A percentile compares a stretch with the other conserved stretches of the same genome.
Conservation (phyloP, 2,329 filamentous ascomycete species). For the Lasiodiplodia sp. region DNA sequence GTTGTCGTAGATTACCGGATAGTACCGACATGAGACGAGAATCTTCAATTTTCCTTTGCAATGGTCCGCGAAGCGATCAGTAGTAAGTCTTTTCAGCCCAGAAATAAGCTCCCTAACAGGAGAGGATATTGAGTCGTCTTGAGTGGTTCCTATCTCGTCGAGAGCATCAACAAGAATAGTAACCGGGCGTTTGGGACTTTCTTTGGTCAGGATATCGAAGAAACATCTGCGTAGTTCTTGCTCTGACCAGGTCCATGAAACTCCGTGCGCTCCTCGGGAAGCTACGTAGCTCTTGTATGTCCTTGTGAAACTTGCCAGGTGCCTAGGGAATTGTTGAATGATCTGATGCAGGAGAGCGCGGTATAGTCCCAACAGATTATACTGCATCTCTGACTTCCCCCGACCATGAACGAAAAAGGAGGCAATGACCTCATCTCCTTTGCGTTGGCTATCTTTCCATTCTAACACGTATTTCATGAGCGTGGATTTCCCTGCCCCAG, state of each 20-base stretch:
- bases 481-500: not conserved
- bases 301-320: too few species aligned
- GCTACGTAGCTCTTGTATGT: not conserved
- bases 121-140: too few species aligned
- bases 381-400: not conserved
- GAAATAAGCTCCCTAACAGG: too few species aligned
- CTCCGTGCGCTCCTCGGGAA: not conserved
- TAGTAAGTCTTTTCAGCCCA: too few species aligned
- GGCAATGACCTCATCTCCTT: not conserved
- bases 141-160: not conserved
- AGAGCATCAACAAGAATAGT: not conserved
- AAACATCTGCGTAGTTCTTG: not conserved
- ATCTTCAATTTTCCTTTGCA: too few species aligned
- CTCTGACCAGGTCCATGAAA: not conserved
- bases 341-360: not conserved
- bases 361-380: not conserved
- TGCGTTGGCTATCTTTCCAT: rapidly evolving
- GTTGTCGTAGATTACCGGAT: not conserved
- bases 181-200: not conserved
- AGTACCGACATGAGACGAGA: not conserved
- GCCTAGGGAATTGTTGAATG: not conserved
- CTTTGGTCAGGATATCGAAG: not conserved
- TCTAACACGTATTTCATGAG: not conserved
- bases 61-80: too few species aligned
- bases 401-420: not conserved